Conservation (phyloP, 1,284 basidiomycete genomes). For the Leucoagaricus sp. region DNA sequence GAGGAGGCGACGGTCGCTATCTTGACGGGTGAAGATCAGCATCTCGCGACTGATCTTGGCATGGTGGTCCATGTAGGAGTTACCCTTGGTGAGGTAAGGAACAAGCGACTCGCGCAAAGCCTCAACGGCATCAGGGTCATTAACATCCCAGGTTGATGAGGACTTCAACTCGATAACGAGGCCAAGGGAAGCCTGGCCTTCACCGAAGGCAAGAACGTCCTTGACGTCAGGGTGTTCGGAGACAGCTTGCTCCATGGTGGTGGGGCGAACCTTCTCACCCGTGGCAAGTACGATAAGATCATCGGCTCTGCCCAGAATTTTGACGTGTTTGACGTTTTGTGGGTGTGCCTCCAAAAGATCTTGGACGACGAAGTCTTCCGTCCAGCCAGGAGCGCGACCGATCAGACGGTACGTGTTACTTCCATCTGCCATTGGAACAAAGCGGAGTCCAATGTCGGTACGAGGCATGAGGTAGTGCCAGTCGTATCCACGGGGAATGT, state of each 20-base stretch:
- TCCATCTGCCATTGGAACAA: slow-evolving; percentile 27
- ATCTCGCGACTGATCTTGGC: slow-evolving; percentile 34
- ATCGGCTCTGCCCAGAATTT: slow-evolving; percentile 34
- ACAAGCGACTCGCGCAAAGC: slow-evolving; percentile 17
- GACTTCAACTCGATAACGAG: slow-evolving; percentile 32
- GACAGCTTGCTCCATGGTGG: slow-evolving; percentile 31
- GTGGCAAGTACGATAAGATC: slow-evolving; percentile 39
- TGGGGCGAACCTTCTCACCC: slow-evolving; percentile 39
- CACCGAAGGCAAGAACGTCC: slow-evolving; percentile 37
- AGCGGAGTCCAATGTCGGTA: slow-evolving; percentile 29
- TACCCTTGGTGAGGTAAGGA: slow-evolving; percentile 33
- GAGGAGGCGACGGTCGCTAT: slow-evolving; percentile 24
- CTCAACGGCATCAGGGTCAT: slow-evolving; percentile 7
- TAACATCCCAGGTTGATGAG: slow-evolving; percentile 15
- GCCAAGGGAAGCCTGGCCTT: slow-evolving; percentile 32
- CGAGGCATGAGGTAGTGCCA: slow-evolving; percentile 38
- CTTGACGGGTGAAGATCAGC: slow-evolving; percentile 31
- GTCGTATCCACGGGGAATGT: slow-evolving; percentile 31
- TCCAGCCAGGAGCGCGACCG: slow-evolving; percentile 34
- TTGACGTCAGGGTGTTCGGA: slow-evolving; percentile 36
- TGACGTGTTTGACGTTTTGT: slow-evolving; percentile 24
- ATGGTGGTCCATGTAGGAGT: slow-evolving; percentile 34
- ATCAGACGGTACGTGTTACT: slow-evolving; percentile 28
- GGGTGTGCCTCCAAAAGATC: slow-evolving; percentile 37
- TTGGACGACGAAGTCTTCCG: slow-evolving; percentile 33